These are phyloP conservation scores for Diospyros lotus DNA, from an alignment of 148 eudicot species.

Conservation along the genomic window DNA sequence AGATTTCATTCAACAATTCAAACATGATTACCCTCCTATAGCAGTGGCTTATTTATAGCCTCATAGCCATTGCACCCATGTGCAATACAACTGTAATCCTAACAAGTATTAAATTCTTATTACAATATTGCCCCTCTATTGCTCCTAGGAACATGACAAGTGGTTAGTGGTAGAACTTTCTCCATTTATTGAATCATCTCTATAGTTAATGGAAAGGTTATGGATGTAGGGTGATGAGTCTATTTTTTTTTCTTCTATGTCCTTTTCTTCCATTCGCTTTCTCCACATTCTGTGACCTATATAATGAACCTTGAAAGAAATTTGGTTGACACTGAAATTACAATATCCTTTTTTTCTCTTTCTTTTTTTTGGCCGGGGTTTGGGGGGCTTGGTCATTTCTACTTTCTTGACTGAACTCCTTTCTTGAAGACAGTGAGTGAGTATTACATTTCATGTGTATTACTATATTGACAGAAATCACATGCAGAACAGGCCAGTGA, in stretches of 20 bases:
- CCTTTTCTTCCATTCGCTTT: not conserved
- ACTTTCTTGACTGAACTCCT: not conserved
- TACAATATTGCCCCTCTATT: no score
- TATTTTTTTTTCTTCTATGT: not conserved
- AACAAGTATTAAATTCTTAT: no score
- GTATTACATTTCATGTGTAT: slow-evolving; percentile 5
- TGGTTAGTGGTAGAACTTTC: not conserved
- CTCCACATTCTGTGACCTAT: no score
- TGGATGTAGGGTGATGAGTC: not conserved
- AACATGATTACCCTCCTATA: no score
- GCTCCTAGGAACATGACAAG: no score
- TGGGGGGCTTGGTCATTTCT: not conserved
- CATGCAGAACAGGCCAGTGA: slow-evolving; percentile 36
- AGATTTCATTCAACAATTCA: no score
- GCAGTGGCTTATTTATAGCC: no score
- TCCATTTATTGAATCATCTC: not conserved
- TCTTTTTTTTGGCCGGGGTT: not conserved
- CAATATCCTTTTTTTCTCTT: not conserved
- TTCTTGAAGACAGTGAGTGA: not conserved
- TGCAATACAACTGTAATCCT: no score
- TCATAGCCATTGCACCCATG: no score
- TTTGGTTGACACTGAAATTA: not conserved
- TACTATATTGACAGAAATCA: slow-evolving; percentile 13
- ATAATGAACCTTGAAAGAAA: not conserved
- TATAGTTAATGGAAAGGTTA: not conserved